Conservation (phyloP, 1,284 basidiomycete genomes). For the Macrocystidia cucumis region DNA sequence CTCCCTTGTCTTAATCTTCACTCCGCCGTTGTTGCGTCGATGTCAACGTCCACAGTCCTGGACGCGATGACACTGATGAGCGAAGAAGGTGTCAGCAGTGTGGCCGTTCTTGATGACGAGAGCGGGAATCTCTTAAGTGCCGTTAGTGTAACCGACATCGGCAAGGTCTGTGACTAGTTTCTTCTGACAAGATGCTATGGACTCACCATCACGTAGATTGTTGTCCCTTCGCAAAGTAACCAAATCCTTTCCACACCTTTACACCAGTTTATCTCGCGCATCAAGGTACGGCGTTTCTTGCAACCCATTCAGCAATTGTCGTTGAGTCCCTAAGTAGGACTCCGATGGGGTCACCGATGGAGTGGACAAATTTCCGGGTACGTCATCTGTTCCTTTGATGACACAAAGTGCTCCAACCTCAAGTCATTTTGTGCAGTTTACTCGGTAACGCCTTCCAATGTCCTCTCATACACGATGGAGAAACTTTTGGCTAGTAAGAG, state of each 20-base stretch:
- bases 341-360: conserved; percentile 66
- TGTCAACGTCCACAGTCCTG: conserved; percentile 50
- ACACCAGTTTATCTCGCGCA: conserved; percentile 55
- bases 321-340: conserved; percentile 31
- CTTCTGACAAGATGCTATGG: conserved; percentile 1
- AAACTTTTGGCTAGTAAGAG: conserved; percentile 71
- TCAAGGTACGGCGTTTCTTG: conserved; percentile 42
- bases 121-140: conserved; percentile 55
- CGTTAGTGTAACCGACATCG: conserved; percentile 72
- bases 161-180: conserved; percentile 37
- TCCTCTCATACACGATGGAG: conserved; percentile 61
- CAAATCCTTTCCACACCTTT: conserved; percentile 60
- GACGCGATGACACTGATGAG: conserved; percentile 78
- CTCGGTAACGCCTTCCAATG: conserved; percentile 55
- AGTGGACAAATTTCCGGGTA: conserved; percentile 67
- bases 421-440: conserved; percentile 45
- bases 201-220: conserved; percentile 33
- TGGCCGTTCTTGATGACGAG: conserved; percentile 66
- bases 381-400: conserved; percentile 2
- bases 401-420: neutral
- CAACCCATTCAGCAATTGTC: neutral
- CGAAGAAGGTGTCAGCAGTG: conserved; percentile 70
- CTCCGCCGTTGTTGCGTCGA: conserved; percentile 49
- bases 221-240: conserved; percentile 69
- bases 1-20: conserved; percentile 62